Base-by-base conservation (phyloP, 352 stramenopile species). In the Elongisporangium senticosum region DNA sequence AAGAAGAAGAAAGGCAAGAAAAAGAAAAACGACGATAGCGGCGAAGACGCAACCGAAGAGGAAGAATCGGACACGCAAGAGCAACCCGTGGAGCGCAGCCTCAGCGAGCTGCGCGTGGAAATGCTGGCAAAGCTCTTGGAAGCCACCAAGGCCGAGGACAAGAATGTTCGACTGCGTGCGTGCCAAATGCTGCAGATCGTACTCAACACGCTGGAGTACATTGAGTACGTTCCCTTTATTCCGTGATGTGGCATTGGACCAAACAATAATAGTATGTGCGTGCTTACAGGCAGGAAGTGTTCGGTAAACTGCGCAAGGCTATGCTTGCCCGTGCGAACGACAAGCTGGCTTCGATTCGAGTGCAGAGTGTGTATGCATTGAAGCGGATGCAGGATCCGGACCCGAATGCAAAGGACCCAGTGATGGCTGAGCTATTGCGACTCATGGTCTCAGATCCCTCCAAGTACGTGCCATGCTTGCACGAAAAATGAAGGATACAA, bases 381-480 rank as follows among this genome's bases (percentile, higher is more conserved):
- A 84, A 81, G 68, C 77, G 66, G 0, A 58, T 93, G 11, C 81
- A 93, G 58, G 56, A 76, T 26, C 58, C 69, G 0, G 68, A 74
- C 2, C 11, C 33, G 33, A 59, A 78, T 2, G 51, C 56, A 15
- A 65, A 70, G 8, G 83, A 88, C 54, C 56, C 59, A 11, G 77
- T 89, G 37, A 76, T 69, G 10, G 58, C 24, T 0, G 70, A 85
- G 48, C 58, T 93, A 8, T 62, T 79, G 40, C 82, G 70, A 13
- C 68, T 90, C 20, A 79, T 89, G 69, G 73, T 83, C 3, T 78
- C 79, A 1, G 83, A 93, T 49, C 82, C 83, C 1, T 81, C 70
- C 66, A 89, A 89, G 82, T 91, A 69, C 57, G 74, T 72, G 21
- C 4, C 17, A 23, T 53, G 11, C 24, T 37, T 56, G 43, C 22